Conservation (phyloP, 2,329 filamentous ascomycete genomes). For the Neofusicoccum cordaticola region DNA sequence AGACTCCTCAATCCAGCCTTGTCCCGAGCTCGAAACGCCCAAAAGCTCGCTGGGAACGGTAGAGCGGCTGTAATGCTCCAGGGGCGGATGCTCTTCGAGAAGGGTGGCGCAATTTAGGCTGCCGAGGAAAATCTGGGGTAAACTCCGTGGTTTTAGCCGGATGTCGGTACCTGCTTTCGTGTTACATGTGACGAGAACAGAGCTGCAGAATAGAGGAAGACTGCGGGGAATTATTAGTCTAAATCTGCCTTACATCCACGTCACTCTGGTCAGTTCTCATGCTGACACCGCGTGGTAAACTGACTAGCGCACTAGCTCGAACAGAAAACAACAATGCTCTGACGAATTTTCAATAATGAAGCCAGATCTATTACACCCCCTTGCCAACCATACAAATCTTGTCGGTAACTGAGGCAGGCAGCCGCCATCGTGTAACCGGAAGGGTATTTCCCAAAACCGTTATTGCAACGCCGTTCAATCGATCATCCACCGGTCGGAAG, state of each 20-base stretch:
- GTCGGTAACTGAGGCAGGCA: background rate
- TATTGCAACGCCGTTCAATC: background rate
- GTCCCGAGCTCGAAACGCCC: background rate
- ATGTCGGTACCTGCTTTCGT: background rate
- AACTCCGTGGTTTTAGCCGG: background rate
- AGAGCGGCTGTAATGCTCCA: background rate
- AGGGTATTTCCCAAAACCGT: background rate
- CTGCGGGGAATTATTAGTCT: background rate
- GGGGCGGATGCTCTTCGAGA: background rate
- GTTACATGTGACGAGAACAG: background rate
- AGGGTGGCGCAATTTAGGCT: background rate
- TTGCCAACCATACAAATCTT: background rate
- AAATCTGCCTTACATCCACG: no score
- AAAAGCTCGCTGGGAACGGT: background rate
- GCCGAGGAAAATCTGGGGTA: background rate
- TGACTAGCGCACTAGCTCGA: no score
- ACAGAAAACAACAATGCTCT: no score
- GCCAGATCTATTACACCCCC: background rate
- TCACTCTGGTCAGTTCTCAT: no score
- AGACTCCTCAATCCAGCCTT: background rate
- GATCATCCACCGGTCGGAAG: background rate
- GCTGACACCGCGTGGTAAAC: no score
- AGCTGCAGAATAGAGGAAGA: background rate
- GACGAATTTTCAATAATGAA: no score
- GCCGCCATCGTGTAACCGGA: background rate